Evolutionary conservation across 345 rosid species (phyloP), one percentile per base, ranked within the genome.

Genomic region (Eucalyptus cloeziana): DNA sequence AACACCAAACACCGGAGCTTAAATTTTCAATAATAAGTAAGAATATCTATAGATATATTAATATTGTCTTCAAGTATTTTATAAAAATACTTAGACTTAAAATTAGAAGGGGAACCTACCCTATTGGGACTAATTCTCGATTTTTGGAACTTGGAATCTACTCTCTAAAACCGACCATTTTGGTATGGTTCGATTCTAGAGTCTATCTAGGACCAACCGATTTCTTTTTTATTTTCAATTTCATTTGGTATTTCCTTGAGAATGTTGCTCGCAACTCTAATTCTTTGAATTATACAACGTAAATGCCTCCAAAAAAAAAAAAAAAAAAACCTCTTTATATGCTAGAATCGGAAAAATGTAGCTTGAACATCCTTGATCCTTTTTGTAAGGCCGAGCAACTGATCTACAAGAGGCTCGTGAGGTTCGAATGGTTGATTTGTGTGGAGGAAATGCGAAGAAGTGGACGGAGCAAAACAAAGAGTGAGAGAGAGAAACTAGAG

Each of bases 171-270:
- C 9, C 17, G 1, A 62, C 17, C 71, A 30, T 30, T n/a, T 62
- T n/a, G 8, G 2, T 3, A 2, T 0, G 19, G 37, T 30, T 14
- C 1, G 0, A 62, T 62, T 62, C 5, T 62, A 62, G 7, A 62
- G 8, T 62, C 9, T 62, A 62, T 5, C 1, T 14, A 0, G 31
- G 6, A 27, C 31, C 67, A 12, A 12, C 1, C 31, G 13, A 11
- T 5, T 60, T 60, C 16, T 60, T 12, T 25, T 60, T 60, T 11
- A 27, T 60, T 22, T 56, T 56, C 2, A 6, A 22, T 56, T 56
- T 56, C 60, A 56, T 56, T 9, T 56, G 12, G 62, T 56, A 56
- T 22, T 22, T 22, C 62, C 30, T 22, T 22, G 62, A 56, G 6
- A 56, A 56, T 22, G 62, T 1, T 56, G 62, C 62, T 56, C 3